These are phyloP conservation scores for Suhomyces vadensis DNA, from an alignment of 805 yeast species.

Conservation along the genomic window DNA sequence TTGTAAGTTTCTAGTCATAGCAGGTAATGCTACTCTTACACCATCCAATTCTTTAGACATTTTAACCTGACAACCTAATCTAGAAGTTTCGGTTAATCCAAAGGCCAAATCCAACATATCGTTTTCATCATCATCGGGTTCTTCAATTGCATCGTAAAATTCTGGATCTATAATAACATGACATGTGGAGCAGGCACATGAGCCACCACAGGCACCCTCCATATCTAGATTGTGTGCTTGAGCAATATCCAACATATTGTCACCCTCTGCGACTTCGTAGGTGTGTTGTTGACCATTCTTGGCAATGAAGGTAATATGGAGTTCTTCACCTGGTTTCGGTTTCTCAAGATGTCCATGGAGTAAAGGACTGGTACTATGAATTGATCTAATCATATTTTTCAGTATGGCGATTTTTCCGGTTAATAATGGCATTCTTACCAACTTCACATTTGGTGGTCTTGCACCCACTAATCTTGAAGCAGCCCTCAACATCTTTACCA, in stretches of 20 bases:
- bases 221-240: conserved; percentile 91
- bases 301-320: conserved; percentile 77
- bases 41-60: conserved; percentile 94
- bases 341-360: conserved; percentile 85
- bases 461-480: neutral
- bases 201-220: conserved; percentile 99
- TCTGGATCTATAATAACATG: conserved; percentile 97
- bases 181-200: conserved; percentile 98
- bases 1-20: conserved; percentile 94
- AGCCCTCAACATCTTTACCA: neutral
- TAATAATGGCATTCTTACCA: neutral
- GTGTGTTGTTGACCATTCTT: conserved; percentile 86
- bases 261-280: conserved; percentile 89
- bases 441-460: neutral
- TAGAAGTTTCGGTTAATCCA: conserved; percentile 93
- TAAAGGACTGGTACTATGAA: conserved; percentile 21
- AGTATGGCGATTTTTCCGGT: neutral
- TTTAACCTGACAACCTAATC: conserved; percentile 90
- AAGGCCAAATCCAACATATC: conserved; percentile 98
- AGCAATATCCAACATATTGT: conserved; percentile 87
- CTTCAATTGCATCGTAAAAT: conserved; percentile 85
- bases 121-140: conserved; percentile 96
- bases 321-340: conserved; percentile 93
- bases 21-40: conserved; percentile 90
- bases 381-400: conserved; percentile 10